phyloP scores from a whole-genome alignment of 2,329 filamentous ascomycete genomes.

The Penicillium sp. region DNA sequence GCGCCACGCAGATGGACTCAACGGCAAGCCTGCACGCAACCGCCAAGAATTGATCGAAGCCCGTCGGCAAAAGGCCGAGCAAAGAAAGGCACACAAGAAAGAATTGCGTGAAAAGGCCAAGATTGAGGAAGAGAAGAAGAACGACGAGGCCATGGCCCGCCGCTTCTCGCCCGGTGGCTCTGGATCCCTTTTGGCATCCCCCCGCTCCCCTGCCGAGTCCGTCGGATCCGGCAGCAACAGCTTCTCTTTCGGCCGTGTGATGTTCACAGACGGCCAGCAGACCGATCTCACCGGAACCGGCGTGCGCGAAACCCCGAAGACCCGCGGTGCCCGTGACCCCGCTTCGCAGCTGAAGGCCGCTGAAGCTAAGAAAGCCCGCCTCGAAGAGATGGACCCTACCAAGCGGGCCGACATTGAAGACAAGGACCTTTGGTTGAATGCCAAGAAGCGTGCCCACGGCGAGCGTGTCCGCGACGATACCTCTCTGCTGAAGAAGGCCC shows the following conservation, averaged over 20 bases:
- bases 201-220: conserved; percentile 43
- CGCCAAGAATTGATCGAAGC: conserved; percentile 87
- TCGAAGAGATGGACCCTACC: conserved; percentile 64
- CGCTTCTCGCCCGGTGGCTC: conserved; percentile 50
- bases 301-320: conserved; percentile 59
- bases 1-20: conserved; percentile 75
- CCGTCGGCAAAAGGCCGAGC: conserved; percentile 74
- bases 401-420: conserved; percentile 82
- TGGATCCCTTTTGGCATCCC: conserved; percentile 49
- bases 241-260: conserved; percentile 85
- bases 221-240: conserved; percentile 47
- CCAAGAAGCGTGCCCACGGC: conserved; percentile 77
- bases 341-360: conserved; percentile 77
- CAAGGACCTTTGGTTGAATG: conserved; percentile 89
- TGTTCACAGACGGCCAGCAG: conserved; percentile 75
- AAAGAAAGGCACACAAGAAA: conserved; percentile 81
- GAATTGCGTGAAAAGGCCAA: conserved; percentile 68
- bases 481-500: conserved; percentile 76
- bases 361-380: conserved; percentile 74
- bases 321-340: conserved; percentile 73
- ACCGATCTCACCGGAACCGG: conserved; percentile 61
- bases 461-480: conserved; percentile 84
- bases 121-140: conserved; percentile 62
- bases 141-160: conserved; percentile 50
- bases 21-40: conserved; percentile 73